Conservation (phyloP, 2,329 filamentous ascomycete species). For the Fusarium fracticaudum region DNA sequence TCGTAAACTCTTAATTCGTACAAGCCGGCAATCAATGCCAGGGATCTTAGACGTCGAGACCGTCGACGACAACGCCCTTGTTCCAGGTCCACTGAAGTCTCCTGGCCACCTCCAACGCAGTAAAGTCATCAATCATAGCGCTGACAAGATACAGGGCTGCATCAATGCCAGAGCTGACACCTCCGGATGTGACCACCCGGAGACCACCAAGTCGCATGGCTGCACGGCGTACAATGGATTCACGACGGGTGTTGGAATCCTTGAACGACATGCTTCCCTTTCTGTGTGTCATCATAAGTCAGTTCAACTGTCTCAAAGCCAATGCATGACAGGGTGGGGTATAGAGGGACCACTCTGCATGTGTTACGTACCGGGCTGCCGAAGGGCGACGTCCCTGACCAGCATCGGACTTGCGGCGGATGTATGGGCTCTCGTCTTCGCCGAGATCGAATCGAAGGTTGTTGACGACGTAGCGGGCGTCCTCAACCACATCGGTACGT, state of each 20-base stretch:
- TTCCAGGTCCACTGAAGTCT: conserved; percentile 85
- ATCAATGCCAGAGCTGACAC: conserved; percentile 82
- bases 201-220: conserved; percentile 76
- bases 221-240: conserved; percentile 82
- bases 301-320: conserved; percentile 37
- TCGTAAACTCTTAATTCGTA: conserved; percentile 40
- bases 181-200: conserved; percentile 82
- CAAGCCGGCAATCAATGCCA: conserved; percentile 44
- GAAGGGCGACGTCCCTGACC: conserved; percentile 64
- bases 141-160: conserved; percentile 86
- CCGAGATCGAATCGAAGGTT: conserved; percentile 88
- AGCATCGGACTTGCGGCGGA: conserved; percentile 77
- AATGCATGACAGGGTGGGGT: conserved; percentile 41
- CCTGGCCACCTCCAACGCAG: conserved; percentile 78
- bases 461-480: conserved; percentile 86
- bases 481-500: conserved; percentile 84
- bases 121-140: conserved; percentile 80
- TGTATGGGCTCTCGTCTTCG: conserved; percentile 84
- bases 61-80: conserved; percentile 86
- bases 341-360: conserved; percentile 1
- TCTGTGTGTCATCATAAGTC: conserved; percentile 51
- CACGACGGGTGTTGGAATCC: conserved; percentile 76
- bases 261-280: conserved; percentile 89
- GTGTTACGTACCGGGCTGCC: conserved; percentile 64
- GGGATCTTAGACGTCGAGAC: conserved; percentile 76